A percentile compares a stretch with the other conserved stretches of the same genome.
Conservation (phyloP, 192 early-diverging fungal genomes). For the Gonapodya prolifera region DNA sequence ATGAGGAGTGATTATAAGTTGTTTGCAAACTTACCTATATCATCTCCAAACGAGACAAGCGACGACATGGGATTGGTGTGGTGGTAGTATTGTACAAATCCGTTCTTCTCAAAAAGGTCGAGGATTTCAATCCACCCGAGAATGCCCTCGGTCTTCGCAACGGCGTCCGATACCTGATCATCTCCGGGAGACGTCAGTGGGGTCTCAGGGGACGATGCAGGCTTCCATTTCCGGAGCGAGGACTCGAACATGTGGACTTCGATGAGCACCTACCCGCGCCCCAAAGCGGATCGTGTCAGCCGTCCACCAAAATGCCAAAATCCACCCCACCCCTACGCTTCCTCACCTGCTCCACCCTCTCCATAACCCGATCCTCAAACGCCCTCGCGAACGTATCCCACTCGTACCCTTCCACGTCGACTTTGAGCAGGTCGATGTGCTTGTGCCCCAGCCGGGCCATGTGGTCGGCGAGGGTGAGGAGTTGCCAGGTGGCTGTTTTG, state of each 20-base stretch:
- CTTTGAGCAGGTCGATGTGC: not conserved
- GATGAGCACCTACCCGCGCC: not conserved
- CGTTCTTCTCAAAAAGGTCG: not conserved
- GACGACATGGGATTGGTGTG: not conserved
- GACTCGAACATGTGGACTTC: not conserved
- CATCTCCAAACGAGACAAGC: not conserved
- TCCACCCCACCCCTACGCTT: too few relatives aligned
- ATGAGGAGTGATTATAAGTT: too few relatives aligned
- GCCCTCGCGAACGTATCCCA: not conserved
- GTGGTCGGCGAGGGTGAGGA: not conserved
- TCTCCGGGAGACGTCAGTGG: not conserved
- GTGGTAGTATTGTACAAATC: not conserved
- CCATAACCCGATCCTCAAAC: not conserved
- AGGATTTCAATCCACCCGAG: not conserved
- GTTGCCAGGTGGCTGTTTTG: not conserved
- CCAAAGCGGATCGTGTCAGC: too few relatives aligned
- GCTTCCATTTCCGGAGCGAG: not conserved
- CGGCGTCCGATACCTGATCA: not conserved
- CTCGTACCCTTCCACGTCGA: slow-evolving; percentile 1
- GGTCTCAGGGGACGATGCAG: too few relatives aligned
- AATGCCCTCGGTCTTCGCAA: not conserved
- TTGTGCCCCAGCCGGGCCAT: not conserved
- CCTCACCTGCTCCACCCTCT: not conserved
- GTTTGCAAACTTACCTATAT: not conserved
- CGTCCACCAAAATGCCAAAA: too few relatives aligned